Conservation (phyloP, 225 moss, liverwort and hornwort genomes). For the Physcomitrium patens region DNA sequence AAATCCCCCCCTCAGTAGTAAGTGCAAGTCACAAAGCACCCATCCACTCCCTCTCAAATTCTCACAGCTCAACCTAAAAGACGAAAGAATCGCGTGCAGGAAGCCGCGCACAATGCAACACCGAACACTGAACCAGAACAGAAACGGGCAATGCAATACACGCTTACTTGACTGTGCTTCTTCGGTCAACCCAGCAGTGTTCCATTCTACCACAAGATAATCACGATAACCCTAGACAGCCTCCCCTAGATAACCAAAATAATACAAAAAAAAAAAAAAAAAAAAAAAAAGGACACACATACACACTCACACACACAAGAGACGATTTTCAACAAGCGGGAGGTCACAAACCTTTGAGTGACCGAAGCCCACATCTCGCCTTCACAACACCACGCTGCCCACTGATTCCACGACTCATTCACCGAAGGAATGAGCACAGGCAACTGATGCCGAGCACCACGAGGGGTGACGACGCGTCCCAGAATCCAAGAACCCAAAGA, state of each 20-base stretch:
- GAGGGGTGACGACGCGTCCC: background rate
- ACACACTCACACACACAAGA: background rate
- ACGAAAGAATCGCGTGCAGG: background rate
- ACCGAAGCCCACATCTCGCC: no score
- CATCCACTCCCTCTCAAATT: slow-evolving; percentile 7
- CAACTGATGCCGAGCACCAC: background rate
- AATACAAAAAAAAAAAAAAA: no score
- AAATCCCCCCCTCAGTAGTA: background rate
- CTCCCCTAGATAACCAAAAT: background rate
- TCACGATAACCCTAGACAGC: background rate
- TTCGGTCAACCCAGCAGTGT: background rate
- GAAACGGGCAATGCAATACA: slow-evolving; percentile 8
- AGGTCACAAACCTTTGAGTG: no score
- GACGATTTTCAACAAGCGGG: background rate
- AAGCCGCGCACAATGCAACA: background rate
- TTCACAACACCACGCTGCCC: no score
- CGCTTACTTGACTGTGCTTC: background rate
- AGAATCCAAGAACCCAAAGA: background rate
- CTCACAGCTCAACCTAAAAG: background rate
- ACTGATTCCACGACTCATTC: no score
- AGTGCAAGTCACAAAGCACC: slow-evolving; percentile 7
- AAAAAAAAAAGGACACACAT: background rate
- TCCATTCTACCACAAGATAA: background rate
- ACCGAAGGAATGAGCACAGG: no score
- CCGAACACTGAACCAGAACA: background rate